Evolutionary conservation across 2,329 filamentous ascomycete species (phyloP), one percentile per base, ranked within the genome.

Genomic region (Colletotrichum godetiae): DNA sequence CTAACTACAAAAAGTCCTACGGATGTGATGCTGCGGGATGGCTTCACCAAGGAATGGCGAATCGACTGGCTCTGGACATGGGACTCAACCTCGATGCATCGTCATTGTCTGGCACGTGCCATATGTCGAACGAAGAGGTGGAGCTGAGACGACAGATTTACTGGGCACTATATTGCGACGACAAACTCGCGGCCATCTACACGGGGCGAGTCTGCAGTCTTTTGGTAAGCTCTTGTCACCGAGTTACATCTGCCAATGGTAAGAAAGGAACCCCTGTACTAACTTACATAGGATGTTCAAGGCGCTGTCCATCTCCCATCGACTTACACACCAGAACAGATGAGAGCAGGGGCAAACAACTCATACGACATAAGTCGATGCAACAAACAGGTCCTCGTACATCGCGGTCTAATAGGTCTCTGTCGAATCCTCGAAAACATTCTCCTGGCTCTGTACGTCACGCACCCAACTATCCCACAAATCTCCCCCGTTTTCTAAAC

Each of bases 21-120:
- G 82, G 82, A 3, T 77, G 77, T 5, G 82, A 83, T 73, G 81
- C 81, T 3, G 78, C 80, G 1, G 80, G 81, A 2, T 83, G 81
- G 81, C 77, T 83, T 10, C 78, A 82, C 55, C 79, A 82, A n/a
- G 82, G 82, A 1, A 82, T 83, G 79, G 82, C 82, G 1, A 79
- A 75, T 60, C 78, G 81, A 3, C 67, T 84, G 13, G 79, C 78
- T 11, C 77, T 83, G 0, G 82, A 84, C 35, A 82, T 84, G 81
- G 82, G 82, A 1, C 73, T 84, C 0, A 82, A 84, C 33, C 75
- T 83, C 13, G 81, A 84, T 33, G 76, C 79, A 1, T 75, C 77
- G 0, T 77, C 77, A 12, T 71, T 82, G 5, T 74, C 75, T 13
- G 77, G 77, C 19, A 76, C 80, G 10, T 67, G 49, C 35, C 64